Conservation (phyloP, 148 eudicot genomes). For the Dianthus caryophyllus region DNA sequence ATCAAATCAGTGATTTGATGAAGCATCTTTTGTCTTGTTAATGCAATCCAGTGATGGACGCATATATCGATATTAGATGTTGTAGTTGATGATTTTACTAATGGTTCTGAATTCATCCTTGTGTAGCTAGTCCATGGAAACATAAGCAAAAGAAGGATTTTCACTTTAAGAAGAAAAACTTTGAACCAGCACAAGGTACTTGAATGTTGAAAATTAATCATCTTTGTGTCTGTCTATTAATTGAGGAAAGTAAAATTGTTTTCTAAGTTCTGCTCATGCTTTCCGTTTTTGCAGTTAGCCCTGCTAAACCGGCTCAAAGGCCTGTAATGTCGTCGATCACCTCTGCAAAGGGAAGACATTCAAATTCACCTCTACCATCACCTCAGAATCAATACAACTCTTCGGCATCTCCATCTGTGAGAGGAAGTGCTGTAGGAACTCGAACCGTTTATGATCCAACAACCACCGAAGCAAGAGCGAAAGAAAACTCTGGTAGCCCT, state of each 20-base stretch:
- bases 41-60: not conserved
- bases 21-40: not conserved
- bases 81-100: constrained; percentile 3
- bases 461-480: constrained; percentile 31
- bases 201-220: constrained; percentile 7
- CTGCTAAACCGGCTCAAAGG: constrained; percentile 56
- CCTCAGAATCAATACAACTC: constrained; percentile 50
- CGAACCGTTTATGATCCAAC: constrained; percentile 31
- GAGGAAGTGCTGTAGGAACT: constrained; percentile 42
- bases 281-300: constrained; percentile 40
- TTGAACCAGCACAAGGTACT: constrained; percentile 66
- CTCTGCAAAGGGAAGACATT: constrained; percentile 50
- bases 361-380: constrained; percentile 73
- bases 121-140: constrained; percentile 66
- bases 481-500: constrained; percentile 36
- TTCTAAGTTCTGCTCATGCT: constrained; percentile 12
- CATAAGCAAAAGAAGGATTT: constrained; percentile 70
- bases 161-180: constrained; percentile 59
- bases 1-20: not conserved
- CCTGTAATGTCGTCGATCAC: constrained; percentile 48
- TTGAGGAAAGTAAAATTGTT: not conserved
- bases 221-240: not conserved
- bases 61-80: not conserved
- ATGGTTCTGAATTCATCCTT: constrained; percentile 13
- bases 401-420: constrained; percentile 55